phyloP scores from a whole-genome alignment of 2,329 filamentous ascomycete genomes.

The Phaeophleospora eucalypticola region DNA sequence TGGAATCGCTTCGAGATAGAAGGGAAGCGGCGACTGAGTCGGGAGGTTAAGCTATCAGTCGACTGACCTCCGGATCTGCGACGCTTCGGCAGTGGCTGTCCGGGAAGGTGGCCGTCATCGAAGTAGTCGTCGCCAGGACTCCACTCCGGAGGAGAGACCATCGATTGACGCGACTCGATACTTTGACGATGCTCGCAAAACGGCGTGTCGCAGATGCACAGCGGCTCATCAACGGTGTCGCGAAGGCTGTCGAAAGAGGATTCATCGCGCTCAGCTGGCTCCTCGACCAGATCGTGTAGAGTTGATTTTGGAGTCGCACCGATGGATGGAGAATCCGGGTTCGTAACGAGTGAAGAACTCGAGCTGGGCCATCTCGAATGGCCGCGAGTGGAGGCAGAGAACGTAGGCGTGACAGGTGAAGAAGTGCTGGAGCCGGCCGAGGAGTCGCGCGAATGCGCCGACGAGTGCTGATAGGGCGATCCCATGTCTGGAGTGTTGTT shows the following conservation, averaged over 20 bases:
- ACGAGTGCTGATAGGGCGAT: constrained; percentile 22
- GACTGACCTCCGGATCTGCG: constrained; percentile 57
- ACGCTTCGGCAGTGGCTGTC: constrained; percentile 51
- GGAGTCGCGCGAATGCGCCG: constrained; percentile 34
- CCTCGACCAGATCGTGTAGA: constrained; percentile 80
- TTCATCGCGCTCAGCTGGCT: constrained; percentile 67
- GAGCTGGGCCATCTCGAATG: constrained; percentile 69
- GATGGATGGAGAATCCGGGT: constrained; percentile 54
- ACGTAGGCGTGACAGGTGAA: constrained; percentile 68
- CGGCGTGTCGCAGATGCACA: constrained; percentile 67
- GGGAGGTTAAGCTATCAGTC: constrained; percentile 59
- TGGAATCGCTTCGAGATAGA: constrained; percentile 54
- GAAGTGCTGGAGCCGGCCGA: constrained; percentile 57
- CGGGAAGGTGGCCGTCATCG: constrained; percentile 54
- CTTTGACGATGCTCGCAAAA: constrained; percentile 51
- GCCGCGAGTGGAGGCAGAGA: constrained; percentile 55
- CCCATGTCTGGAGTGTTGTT: constrained; percentile 20
- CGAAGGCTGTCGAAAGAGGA: constrained; percentile 43
- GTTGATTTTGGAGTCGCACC: constrained; percentile 54
- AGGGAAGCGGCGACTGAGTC: constrained; percentile 51
- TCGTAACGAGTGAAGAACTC: constrained; percentile 69
- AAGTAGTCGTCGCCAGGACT: constrained; percentile 53
- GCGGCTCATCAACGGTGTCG: constrained; percentile 37
- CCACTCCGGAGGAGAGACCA: constrained; percentile 25
- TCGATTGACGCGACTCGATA: constrained; percentile 7